Conservation (phyloP, 108 stramenopile genomes). For the Ochromonas danica region DNA sequence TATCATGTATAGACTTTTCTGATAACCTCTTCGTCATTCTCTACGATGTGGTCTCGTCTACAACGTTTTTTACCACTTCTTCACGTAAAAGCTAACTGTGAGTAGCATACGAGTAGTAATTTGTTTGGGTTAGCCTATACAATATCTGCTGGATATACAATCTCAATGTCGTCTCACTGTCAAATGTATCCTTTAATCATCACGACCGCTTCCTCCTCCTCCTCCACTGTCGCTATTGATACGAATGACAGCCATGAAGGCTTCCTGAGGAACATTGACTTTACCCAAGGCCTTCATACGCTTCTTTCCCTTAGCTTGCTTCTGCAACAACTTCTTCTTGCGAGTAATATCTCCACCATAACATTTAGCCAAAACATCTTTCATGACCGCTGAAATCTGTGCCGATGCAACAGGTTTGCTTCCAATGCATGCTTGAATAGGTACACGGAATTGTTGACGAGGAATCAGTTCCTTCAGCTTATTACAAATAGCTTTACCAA, state of each 20-base stretch:
- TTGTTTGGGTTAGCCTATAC: too few species aligned
- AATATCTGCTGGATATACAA: too few species aligned
- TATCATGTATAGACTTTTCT: too few species aligned
- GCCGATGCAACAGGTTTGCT: slow-evolving; percentile 57
- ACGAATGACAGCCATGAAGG: slow-evolving; percentile 86
- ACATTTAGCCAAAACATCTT: slow-evolving; percentile 87
- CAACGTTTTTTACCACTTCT: too few species aligned
- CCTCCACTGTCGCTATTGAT: slow-evolving; percentile 10
- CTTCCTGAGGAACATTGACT: slow-evolving; percentile 89
- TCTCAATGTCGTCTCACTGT: too few species aligned
- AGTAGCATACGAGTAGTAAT: too few species aligned
- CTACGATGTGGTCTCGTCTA: too few species aligned
- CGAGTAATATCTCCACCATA: slow-evolving; percentile 88
- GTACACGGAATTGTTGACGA: slow-evolving; percentile 88
- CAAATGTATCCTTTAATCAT: too few species aligned
- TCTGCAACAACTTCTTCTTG: slow-evolving; percentile 96
- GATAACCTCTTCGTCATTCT: too few species aligned
- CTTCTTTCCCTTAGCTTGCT: slow-evolving; percentile 97
- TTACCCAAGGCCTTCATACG: slow-evolving; percentile 83
- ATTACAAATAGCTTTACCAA: slow-evolving; percentile 74
- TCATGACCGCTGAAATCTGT: slow-evolving; percentile 82
- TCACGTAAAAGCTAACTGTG: too few species aligned
- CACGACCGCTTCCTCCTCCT: too few species aligned
- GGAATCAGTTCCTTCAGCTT: slow-evolving; percentile 85
- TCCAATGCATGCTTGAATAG: slow-evolving; percentile 93